phyloP scores from a whole-genome alignment of 352 stramenopile genomes.

The Phytophthora sp. region DNA sequence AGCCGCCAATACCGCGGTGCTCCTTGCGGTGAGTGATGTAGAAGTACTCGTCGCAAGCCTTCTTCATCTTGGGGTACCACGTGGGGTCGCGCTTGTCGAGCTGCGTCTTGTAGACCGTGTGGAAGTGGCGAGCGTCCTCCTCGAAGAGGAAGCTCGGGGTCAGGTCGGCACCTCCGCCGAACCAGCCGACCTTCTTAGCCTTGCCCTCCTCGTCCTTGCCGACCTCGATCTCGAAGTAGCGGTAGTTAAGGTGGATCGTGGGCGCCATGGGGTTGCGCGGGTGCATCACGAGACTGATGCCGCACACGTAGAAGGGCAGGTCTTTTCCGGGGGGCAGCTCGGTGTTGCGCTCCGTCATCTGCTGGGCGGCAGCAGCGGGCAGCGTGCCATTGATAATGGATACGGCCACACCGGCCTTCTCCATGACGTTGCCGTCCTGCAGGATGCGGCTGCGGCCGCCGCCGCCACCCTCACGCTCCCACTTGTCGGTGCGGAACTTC shows the following conservation, averaged over 20 bases:
- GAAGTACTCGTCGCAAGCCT: slow-evolving; percentile 97
- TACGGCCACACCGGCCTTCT: slow-evolving; percentile 97
- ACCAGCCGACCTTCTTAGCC: slow-evolving; percentile 88
- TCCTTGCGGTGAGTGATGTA: slow-evolving; percentile 96
- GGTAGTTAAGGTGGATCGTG: slow-evolving; percentile 97
- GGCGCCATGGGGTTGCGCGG: slow-evolving; percentile 90
- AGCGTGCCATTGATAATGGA: slow-evolving; percentile 96
- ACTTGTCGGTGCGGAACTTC: slow-evolving; percentile 95
- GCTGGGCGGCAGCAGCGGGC: slow-evolving; percentile 75
- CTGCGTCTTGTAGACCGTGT: slow-evolving; percentile 94
- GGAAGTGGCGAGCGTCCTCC: slow-evolving; percentile 96
- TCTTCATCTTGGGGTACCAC: slow-evolving; percentile 96
- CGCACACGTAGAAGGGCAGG: slow-evolving; percentile 96
- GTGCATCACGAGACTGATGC: slow-evolving; percentile 97
- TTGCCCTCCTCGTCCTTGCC: slow-evolving; percentile 81
- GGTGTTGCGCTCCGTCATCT: slow-evolving; percentile 78
- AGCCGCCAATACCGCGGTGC: slow-evolving; percentile 94
- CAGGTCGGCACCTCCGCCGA: slow-evolving; percentile 96
- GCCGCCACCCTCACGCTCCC: slow-evolving; percentile 93
- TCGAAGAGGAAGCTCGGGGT: slow-evolving; percentile 96
- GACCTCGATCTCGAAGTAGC: slow-evolving; percentile 96
- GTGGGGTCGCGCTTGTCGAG: slow-evolving; percentile 92
- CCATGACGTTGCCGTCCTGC: slow-evolving; percentile 93
- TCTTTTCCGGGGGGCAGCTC: slow-evolving; percentile 64
- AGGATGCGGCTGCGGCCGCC: slow-evolving; percentile 94